Evolutionary conservation across 2,329 filamentous ascomycete genomes (phyloP).

Genomic region (Diaporthe sp.): DNA sequence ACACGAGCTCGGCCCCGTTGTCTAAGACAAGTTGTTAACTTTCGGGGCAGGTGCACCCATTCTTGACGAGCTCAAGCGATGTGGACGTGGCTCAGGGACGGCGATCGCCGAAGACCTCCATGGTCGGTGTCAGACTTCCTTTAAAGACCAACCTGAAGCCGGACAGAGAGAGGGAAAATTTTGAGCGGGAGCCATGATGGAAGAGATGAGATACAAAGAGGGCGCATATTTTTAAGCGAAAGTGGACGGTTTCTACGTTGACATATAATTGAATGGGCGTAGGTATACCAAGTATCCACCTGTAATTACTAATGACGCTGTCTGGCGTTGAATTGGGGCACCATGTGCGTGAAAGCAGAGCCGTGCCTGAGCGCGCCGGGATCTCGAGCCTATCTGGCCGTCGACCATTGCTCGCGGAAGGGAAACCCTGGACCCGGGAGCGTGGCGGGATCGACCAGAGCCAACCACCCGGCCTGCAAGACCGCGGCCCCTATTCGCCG

Average conservation of each 20-base stretch:
- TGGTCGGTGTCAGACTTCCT: not conserved
- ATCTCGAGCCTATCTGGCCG: conserved; percentile 31
- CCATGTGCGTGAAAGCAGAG: not conserved
- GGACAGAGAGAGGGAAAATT: not conserved
- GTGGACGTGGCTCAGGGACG: not conserved
- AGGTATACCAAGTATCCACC: conserved; percentile 4
- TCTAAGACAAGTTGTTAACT: conserved; percentile 18
- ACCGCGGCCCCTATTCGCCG: conserved; percentile 18
- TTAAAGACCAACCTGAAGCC: not conserved
- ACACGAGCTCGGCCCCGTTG: conserved; percentile 13
- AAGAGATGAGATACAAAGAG: not conserved
- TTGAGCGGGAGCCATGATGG: not conserved
- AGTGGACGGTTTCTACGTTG: not conserved
- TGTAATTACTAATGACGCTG: conserved; percentile 10
- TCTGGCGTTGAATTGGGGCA: not conserved
- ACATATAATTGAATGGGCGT: not conserved
- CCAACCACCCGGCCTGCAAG: conserved; percentile 12
- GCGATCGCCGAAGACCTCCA: conserved; percentile 7
- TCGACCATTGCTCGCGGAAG: not conserved
- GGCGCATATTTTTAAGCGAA: not conserved
- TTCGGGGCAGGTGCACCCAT: not conserved
- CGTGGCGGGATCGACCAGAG: conserved; percentile 13
- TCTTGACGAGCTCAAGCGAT: not conserved
- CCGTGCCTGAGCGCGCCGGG: conserved; percentile 14
- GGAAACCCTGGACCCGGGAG: conserved; percentile 7